These are phyloP conservation scores for Tephrocybe sp. DNA, from an alignment of 768 basidiomycete genomes.

Conservation along the genomic window DNA sequence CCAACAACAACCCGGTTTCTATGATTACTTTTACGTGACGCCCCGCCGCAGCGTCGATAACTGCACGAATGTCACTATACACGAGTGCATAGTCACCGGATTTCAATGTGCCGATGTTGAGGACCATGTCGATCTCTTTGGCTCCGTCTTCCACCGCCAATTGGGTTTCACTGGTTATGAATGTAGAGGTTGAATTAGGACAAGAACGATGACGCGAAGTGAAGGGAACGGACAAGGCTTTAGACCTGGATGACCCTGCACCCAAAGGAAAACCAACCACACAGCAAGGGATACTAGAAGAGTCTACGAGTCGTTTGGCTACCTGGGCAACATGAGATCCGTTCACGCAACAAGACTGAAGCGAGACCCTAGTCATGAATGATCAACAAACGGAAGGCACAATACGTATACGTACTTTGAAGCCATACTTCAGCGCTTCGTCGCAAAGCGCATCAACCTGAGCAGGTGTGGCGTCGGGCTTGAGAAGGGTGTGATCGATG, in stretches of 20 bases:
- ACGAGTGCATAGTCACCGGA: conserved; percentile 34
- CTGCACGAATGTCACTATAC: conserved; percentile 38
- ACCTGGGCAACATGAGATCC: conserved; percentile 44
- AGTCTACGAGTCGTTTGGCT: conserved; percentile 35
- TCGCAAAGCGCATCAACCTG: conserved; percentile 49
- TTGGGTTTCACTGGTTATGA: conserved; percentile 42
- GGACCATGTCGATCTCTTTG: conserved; percentile 51
- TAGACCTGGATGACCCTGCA: conserved; percentile 40
- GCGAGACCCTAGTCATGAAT: no score
- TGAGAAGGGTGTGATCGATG: conserved; percentile 53
- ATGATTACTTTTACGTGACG: conserved; percentile 51
- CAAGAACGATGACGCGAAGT: not conserved
- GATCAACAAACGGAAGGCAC: no score
- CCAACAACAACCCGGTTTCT: conserved; percentile 47
- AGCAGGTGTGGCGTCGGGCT: conserved; percentile 44
- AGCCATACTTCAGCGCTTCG: conserved; percentile 45
- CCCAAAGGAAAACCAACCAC: conserved; percentile 56
- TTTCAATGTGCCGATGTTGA: conserved; percentile 49
- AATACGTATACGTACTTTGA: no score
- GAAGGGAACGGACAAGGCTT: conserved; percentile 39
- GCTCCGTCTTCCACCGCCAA: conserved; percentile 48
- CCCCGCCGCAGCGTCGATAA: conserved; percentile 32
- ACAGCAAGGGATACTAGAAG: conserved; percentile 40
- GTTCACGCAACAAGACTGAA: conserved; percentile 57
- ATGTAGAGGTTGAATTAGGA: not conserved